phyloP scores from a whole-genome alignment of 1,284 basidiomycete species.

The Ustilago cynodontis region DNA sequence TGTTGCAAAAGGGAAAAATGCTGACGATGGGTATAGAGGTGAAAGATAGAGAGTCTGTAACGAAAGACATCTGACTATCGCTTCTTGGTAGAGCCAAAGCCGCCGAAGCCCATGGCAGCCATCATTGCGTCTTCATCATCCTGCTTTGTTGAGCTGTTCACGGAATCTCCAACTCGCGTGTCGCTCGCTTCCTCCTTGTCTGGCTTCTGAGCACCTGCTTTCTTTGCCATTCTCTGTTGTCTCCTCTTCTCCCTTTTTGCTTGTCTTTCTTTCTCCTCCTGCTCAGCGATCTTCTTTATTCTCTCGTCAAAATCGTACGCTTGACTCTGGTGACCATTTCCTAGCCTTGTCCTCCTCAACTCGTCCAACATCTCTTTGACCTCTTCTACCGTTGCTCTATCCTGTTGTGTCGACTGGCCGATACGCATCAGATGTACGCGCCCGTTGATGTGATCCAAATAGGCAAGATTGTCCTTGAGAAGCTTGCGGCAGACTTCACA shows the following conservation, averaged over 20 bases:
- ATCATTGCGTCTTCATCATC: slow-evolving; percentile 76
- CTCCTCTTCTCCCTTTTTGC: slow-evolving; percentile 78
- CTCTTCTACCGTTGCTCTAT: slow-evolving; percentile 89
- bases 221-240: slow-evolving; percentile 77
- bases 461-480: slow-evolving; percentile 91
- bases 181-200: background rate
- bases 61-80: slow-evolving; percentile 13
- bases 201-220: slow-evolving; percentile 8
- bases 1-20: background rate
- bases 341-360: slow-evolving; percentile 72
- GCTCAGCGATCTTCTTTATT: slow-evolving; percentile 82
- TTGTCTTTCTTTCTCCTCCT: slow-evolving; percentile 72
- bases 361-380: slow-evolving; percentile 88
- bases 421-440: slow-evolving; percentile 87
- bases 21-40: background rate
- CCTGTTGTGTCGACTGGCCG: slow-evolving; percentile 93
- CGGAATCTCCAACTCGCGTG: background rate
- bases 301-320: slow-evolving; percentile 93
- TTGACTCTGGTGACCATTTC: slow-evolving; percentile 23
- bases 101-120: slow-evolving; percentile 90
- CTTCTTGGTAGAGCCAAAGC: slow-evolving; percentile 82
- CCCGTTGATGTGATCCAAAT: slow-evolving; percentile 96
- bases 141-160: background rate
- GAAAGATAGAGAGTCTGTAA: background rate
- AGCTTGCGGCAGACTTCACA: slow-evolving; percentile 74